Base-by-base conservation (phyloP, 2,329 filamentous ascomycete genomes). In the Apiospora arundinis region DNA sequence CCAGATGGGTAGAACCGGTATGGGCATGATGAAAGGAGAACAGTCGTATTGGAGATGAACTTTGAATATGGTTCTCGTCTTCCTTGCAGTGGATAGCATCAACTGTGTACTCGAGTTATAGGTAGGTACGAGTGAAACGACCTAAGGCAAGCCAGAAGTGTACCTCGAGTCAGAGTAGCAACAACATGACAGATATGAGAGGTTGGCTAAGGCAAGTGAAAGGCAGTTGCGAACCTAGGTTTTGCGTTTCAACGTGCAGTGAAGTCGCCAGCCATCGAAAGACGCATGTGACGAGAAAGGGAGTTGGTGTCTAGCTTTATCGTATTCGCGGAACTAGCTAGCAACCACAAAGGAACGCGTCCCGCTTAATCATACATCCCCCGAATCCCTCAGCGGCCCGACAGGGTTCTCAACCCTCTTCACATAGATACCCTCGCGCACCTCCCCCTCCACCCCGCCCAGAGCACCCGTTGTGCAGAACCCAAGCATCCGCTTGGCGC, bases 401-500 rank as follows among this genome's bases (percentile, higher is more conserved):
- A 60, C 52, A 9, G 52, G 52, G 8, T 60, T 60, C 28, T 60
- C 52, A n/a, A 60, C 52, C 25, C 28, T 60, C 28, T 60, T 60
- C 28, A 60, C 52, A 2, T 60, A 60, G 25, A 60, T 60, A 2
- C 52, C 52, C 52, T 60, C 52, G 1, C 52, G 6, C 16, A 60
- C 52, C 28, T 63, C 32, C 3, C 63, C 65, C 44, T 67, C 65
- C 14, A 67, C 65, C 23, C 25, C 25, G 2, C 65, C 65, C 40
- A 67, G 1, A 2, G 25, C 65, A 5, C 25, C 25, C 25, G 28
- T 67, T 1, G 25, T 67, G 1, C 65, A 37, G 40, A 71, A 71
- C 14, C 77, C 77, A 8, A 78, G 40, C 32, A 77, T 60, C 7
- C 72, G 69, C 72, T 76, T 77, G 5, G 73, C 69, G 1, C 76